These are phyloP conservation scores for Calonectria pseudoturangicola DNA, from an alignment of 2,329 filamentous ascomycete genomes.

Conservation along the genomic window DNA sequence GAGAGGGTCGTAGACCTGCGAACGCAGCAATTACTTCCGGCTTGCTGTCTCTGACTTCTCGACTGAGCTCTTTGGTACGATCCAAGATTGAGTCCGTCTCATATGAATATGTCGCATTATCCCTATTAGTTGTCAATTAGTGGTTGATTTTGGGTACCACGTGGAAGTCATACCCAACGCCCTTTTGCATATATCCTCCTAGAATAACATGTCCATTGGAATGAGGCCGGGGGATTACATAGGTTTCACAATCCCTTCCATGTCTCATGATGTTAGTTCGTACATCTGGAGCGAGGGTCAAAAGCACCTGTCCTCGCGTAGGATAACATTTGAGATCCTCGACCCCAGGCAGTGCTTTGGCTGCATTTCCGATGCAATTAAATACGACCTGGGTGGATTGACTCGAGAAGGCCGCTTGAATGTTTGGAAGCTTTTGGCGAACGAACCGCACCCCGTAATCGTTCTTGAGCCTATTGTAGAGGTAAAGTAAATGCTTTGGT, in stretches of 20 bases:
- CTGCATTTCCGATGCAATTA: conserved; percentile 61
- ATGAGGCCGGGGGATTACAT: conserved; percentile 61
- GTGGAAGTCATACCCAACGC: conserved; percentile 52
- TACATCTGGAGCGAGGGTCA: conserved; percentile 59
- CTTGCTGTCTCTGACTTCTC: conserved; percentile 50
- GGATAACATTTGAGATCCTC: conserved; percentile 62
- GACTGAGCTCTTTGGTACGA: conserved; percentile 57
- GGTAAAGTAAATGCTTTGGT: conserved; percentile 60
- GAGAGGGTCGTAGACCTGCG: conserved; percentile 60
- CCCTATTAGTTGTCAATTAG: conserved; percentile 43
- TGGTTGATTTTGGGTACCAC: not conserved
- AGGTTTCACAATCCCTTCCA: conserved; percentile 62
- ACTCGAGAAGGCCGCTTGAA: conserved; percentile 53
- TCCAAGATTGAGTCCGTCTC: conserved; percentile 62
- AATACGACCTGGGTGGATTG: conserved; percentile 57
- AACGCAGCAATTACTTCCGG: conserved; percentile 59
- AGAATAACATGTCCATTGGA: conserved; percentile 60
- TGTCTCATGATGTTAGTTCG: conserved; percentile 62
- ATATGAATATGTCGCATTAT: conserved; percentile 59
- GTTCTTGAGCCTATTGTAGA: conserved; percentile 51
- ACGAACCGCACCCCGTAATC: conserved; percentile 58
- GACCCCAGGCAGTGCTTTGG: conserved; percentile 59
- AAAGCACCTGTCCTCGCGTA: conserved; percentile 63
- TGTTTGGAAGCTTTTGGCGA: conserved; percentile 52
- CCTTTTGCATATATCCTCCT: conserved; percentile 64